Base-by-base conservation (phyloP, 2,329 filamentous ascomycete genomes). In the Fusarium armeniacum region DNA sequence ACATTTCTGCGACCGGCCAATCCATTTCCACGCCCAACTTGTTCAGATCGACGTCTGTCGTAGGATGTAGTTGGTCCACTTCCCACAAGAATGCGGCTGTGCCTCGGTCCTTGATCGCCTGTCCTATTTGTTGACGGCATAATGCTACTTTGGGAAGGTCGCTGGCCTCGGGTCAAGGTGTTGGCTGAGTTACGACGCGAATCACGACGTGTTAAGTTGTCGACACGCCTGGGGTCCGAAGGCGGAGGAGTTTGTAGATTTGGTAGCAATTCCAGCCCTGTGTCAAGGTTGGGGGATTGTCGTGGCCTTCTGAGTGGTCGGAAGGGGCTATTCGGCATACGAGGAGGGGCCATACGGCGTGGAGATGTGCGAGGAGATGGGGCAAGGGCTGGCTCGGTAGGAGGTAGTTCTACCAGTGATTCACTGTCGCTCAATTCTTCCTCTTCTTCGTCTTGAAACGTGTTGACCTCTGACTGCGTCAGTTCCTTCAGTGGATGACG, bases 201-300 rank as follows among this genome's bases (percentile, higher is more conserved):
- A 44, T 61, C 54, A 36, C 30, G 56, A 26, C 54, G 53, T 9
- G 55, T 51, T 15, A 30, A 36, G 26, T 64, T 52, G 26, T 63
- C 65, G 18, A 35, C 26, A 40, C 58, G 58, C 15, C 52, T 49
- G n/a, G 64, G 67, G 26, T 71, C 65, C 18, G 76, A 75, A 3
- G 73, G 68, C 15, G 76, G 76, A 36, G 76, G 75, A 16, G 76
- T 77, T 51, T 63, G 70, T 38, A 74, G 46, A 28, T 57, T 54
- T 26, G 55, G 51, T 22, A 41, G 49, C 13, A 20, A 12, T 20
- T 44, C 62, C 12, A 52, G 50, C 11, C 38, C 51, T 35, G 45
- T 10, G 30, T 63, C 53, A n/a, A 33, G 18, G 38, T 60, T 52
- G 22, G 32, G 47, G 20, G 45, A 40, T 38, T 44, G 60, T 10